phyloP scores from a whole-genome alignment of 768 basidiomycete species.

The Sarcodon sp. region DNA sequence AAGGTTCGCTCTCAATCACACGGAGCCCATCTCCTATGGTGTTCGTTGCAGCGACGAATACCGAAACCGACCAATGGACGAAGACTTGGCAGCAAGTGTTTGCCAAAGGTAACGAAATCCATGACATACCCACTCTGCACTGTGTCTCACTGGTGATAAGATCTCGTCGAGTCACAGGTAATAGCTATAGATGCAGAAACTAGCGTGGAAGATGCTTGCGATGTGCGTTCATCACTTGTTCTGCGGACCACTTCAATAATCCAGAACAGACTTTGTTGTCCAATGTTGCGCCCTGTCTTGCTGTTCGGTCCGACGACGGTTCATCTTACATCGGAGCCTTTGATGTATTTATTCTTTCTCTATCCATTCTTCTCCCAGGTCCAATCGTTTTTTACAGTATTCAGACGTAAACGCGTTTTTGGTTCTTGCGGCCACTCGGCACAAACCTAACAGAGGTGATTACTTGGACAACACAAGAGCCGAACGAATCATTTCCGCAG shows the following conservation, averaged over 20 bases:
- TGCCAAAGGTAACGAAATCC: constrained; percentile 37
- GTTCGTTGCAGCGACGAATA: constrained; percentile 14
- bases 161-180: constrained; percentile 58
- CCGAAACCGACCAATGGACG: constrained; percentile 40
- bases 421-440: constrained; percentile 68
- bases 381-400: constrained; percentile 29
- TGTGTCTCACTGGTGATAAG: constrained; percentile 18
- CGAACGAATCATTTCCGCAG: constrained; percentile 61
- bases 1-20: constrained; percentile 17
- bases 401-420: constrained; percentile 85
- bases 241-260: background rate
- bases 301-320: constrained; percentile 27
- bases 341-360: constrained; percentile 37
- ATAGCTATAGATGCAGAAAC: constrained; percentile 57
- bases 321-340: constrained; percentile 45
- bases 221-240: constrained; percentile 28
- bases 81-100: constrained; percentile 39
- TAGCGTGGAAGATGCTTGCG: constrained; percentile 75
- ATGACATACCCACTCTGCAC: background rate
- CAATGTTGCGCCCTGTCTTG: constrained; percentile 53
- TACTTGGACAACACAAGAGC: constrained; percentile 41
- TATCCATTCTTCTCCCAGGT: background rate
- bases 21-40: constrained; percentile 13
- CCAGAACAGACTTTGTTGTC: constrained; percentile 40
- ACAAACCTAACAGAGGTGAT: constrained; percentile 52